A percentile compares a stretch with the other conserved stretches of the same genome.
phyloP scores from a whole-genome alignment of 2,329 filamentous ascomycete genomes.

The Venturia asperata region DNA sequence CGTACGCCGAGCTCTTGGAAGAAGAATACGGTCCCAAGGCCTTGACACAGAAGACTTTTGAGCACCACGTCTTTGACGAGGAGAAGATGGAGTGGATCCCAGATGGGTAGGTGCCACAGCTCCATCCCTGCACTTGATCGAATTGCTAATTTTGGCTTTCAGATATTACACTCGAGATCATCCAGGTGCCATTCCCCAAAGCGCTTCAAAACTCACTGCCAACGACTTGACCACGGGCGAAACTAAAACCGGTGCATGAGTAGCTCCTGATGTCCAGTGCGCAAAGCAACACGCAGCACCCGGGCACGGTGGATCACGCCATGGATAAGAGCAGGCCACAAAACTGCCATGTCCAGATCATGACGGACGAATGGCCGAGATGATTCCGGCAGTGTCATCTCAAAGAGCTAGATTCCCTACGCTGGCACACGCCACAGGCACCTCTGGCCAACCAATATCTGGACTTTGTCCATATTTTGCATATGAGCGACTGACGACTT shows the following conservation, averaged over 20 bases:
- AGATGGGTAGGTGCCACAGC: slow-evolving; percentile 11
- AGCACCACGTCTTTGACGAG: slow-evolving; percentile 37
- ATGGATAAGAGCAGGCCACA: not conserved
- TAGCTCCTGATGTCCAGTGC: not conserved
- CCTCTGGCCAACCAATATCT: no score
- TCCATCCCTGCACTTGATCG: not conserved
- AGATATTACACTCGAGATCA: not conserved
- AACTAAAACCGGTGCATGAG: not conserved
- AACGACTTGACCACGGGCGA: not conserved
- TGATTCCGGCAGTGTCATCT: not conserved
- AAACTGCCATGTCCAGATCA: not conserved
- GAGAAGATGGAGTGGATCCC: slow-evolving; percentile 21
- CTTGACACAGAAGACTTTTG: slow-evolving; percentile 41
- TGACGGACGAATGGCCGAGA: not conserved
- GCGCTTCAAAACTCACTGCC: not conserved
- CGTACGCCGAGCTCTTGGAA: slow-evolving; percentile 47
- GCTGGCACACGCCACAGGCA: not conserved
- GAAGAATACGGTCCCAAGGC: slow-evolving; percentile 49
- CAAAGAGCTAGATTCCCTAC: not conserved
- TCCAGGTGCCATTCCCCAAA: not conserved
- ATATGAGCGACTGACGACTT: not conserved
- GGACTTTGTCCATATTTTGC: no score
- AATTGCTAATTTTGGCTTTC: not conserved
- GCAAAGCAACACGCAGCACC: not conserved
- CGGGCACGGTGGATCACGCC: not conserved